Evolutionary conservation across 1,284 basidiomycete species (phyloP).

Genomic region (Microbotryomycetes sp.): DNA sequence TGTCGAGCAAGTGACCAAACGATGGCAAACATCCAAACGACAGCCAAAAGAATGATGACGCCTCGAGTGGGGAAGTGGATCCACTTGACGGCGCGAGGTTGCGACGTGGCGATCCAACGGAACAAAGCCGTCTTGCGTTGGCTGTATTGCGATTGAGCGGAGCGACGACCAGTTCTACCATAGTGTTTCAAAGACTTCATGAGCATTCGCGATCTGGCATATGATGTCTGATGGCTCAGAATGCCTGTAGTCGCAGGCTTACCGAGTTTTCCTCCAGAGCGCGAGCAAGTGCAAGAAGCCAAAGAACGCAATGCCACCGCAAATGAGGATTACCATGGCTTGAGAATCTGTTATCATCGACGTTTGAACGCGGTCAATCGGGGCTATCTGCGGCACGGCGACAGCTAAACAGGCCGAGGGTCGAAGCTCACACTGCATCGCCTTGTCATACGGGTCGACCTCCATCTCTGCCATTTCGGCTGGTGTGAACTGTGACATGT

Average conservation of each 20-base stretch:
- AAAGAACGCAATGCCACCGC: conserved; percentile 19
- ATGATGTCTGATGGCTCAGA: neutral
- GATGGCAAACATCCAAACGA: conserved; percentile 41
- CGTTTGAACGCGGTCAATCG: neutral
- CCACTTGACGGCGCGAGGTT: conserved; percentile 37
- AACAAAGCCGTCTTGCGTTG: conserved; percentile 8
- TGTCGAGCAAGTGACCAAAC: conserved; percentile 40
- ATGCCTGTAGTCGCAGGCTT: neutral
- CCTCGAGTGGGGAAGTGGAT: conserved; percentile 43
- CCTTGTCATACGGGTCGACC: conserved; percentile 25
- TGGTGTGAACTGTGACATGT: conserved; percentile 5
- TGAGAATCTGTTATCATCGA: conserved; percentile 16
- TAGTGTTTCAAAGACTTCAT: neutral
- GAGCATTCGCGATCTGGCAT: neutral
- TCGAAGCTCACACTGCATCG: conserved; percentile 26
- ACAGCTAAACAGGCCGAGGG: neutral
- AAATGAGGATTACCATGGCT: conserved; percentile 37
- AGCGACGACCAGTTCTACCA: conserved; percentile 1
- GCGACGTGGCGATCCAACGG: conserved; percentile 18
- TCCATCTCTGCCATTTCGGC: conserved; percentile 29
- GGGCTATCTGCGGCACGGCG: neutral
- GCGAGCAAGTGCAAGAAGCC: conserved; percentile 12
- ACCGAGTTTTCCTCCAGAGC: conserved; percentile 5
- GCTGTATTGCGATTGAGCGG: conserved; percentile 2
- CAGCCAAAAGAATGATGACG: conserved; percentile 38